Base-by-base conservation (phyloP, 2,329 filamentous ascomycete genomes). In the Whalleya microplaca region DNA sequence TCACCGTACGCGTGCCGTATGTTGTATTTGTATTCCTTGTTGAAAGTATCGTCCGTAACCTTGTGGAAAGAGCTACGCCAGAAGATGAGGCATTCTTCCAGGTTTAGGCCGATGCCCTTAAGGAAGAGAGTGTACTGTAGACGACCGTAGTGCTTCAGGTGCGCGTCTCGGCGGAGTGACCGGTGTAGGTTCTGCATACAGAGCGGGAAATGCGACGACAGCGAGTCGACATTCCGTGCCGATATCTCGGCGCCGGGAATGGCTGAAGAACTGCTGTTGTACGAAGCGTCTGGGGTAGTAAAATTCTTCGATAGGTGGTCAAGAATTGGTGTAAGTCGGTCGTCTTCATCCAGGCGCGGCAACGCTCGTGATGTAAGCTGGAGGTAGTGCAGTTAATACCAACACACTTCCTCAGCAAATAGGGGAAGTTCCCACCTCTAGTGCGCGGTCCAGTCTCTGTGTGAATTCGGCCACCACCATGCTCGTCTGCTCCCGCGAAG, bases 21-120 rank as follows among this genome's bases (percentile, higher is more conserved):
- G 72, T 99, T 98, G 82, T 99, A 99, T 44, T 90, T 85, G 77
- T 99, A 98, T 71, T 97, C 92, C 71, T 97, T 98, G 76, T 96
- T 96, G 82, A 98, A 99, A 37, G 88, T 88, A 68, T 98, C 94
- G 69, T 98, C 95, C 0, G 91, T 93, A 62, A 96, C 86, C 64
- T 92, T 89, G 71, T 86, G 87, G 83, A 99, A 98, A 23, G 84
- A 81, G 60, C 86, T 84, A 10, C 95, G 88, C 95, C 95, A 99
- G 79, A 99, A 99, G 12, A 92, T 66, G 21, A 99, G 83, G 66
- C 87, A 92, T 74, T 99, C 94, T 69, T 97, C 92, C n/a, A 99
- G 79, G 61, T 85, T 92, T 23, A 99, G 80, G 0, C 95, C 95
- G 56, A 98, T 92, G 42, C 95, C 95, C 75, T 99, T 99, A 56